Conservation (phyloP, 805 yeast species). For the Teunomyces tritomae region DNA sequence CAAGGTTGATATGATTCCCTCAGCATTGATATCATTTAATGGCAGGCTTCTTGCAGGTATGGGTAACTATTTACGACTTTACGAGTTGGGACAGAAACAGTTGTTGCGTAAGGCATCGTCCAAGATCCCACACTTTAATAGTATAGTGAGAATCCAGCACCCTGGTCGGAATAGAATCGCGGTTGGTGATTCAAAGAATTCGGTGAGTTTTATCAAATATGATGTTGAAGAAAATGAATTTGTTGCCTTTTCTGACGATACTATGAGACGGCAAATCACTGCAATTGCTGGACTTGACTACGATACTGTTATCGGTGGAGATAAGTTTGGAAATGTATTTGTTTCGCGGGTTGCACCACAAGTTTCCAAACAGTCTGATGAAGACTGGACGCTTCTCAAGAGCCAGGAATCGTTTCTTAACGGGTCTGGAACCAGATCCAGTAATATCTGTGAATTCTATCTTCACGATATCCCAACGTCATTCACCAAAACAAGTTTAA, state of each 20-base stretch:
- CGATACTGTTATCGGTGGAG: slow-evolving; percentile 79
- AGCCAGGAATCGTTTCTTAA: slow-evolving; percentile 37
- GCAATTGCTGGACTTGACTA: slow-evolving; percentile 61
- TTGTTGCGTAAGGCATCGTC: slow-evolving; percentile 63
- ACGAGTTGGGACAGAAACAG: slow-evolving; percentile 77
- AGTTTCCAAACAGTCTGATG: slow-evolving; percentile 47
- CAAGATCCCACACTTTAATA: slow-evolving; percentile 39
- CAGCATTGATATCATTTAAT: slow-evolving; percentile 50
- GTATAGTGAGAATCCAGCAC: slow-evolving; percentile 52
- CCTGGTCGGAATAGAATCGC: slow-evolving; percentile 56
- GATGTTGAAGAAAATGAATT: slow-evolving; percentile 50
- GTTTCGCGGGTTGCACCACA: slow-evolving; percentile 59
- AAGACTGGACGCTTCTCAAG: slow-evolving; percentile 41
- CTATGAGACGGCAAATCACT: slow-evolving; percentile 64
- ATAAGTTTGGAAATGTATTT: slow-evolving; percentile 79
- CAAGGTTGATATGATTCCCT: slow-evolving; percentile 43
- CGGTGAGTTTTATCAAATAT: slow-evolving; percentile 57
- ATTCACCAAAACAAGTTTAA: slow-evolving; percentile 52
- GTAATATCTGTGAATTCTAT: slow-evolving; percentile 54
- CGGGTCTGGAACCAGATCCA: slow-evolving; percentile 54
- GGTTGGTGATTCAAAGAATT: slow-evolving; percentile 69
- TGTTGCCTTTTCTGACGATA: slow-evolving; percentile 67
- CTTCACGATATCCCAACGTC: slow-evolving; percentile 70
- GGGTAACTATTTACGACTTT: slow-evolving; percentile 52
- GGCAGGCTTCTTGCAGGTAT: slow-evolving; percentile 62